Percentiles rank a stretch among this genome's conserved stretches.
Conservation (phyloP, 805 yeast species). For the Kurtzmaniella fragi region DNA sequence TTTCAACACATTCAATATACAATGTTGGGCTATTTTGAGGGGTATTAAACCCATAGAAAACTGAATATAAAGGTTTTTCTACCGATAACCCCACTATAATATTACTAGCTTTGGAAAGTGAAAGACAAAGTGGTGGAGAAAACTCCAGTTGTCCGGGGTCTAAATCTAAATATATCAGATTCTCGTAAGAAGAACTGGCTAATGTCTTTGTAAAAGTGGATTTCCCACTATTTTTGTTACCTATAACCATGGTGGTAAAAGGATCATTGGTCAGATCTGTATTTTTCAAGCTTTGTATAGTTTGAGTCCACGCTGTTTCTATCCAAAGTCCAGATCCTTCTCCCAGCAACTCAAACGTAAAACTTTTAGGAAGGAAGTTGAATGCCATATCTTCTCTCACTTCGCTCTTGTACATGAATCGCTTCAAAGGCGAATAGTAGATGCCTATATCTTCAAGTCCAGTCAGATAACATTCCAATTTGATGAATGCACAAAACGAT, state of each 20-base stretch:
- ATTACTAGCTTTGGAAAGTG: conserved; percentile 37
- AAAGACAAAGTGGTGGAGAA: conserved; percentile 65
- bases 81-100: conserved; percentile 25
- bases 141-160: conserved; percentile 91
- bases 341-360: too few relatives aligned
- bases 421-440: conserved; percentile 42
- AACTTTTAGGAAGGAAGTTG: too few relatives aligned
- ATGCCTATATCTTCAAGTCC: conserved; percentile 44
- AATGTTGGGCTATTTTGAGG: conserved; percentile 63
- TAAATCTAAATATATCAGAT: conserved; percentile 54
- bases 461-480: conserved; percentile 29
- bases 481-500: conserved; percentile 33
- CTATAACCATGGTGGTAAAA: conserved; percentile 41
- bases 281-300: conserved; percentile 1
- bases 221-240: conserved; percentile 78
- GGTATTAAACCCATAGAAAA: conserved; percentile 58
- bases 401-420: conserved; percentile 22
- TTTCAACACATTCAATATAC: conserved; percentile 42
- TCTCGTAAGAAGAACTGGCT: conserved; percentile 32
- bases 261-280: conserved; percentile 7
- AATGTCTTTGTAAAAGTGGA: conserved; percentile 61
- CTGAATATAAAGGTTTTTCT: conserved; percentile 11
- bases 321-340: conserved; percentile 9
- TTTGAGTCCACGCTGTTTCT: conserved; percentile 9
- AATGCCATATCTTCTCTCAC: conserved; percentile 5